phyloP scores from a whole-genome alignment of 2,329 filamentous ascomycete genomes.

The Neofusicoccum kwambonambiense region DNA sequence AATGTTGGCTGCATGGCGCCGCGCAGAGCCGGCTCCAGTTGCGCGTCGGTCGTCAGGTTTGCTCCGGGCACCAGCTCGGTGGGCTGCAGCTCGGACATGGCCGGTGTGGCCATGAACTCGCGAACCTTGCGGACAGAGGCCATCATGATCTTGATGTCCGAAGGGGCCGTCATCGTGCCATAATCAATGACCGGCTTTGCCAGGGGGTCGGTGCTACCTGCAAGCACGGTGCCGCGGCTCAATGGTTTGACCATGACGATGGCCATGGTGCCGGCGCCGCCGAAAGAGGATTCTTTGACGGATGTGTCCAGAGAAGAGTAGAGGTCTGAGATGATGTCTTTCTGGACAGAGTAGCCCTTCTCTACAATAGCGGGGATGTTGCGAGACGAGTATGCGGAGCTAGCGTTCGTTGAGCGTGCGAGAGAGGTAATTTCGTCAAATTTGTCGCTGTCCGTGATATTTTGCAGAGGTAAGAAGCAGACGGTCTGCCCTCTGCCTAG shows the following conservation, averaged over 20 bases:
- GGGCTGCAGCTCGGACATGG: slow-evolving; percentile 24
- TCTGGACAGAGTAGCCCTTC: not conserved
- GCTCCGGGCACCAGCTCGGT: slow-evolving; percentile 25
- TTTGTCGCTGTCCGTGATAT: not conserved
- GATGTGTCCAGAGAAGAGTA: not conserved
- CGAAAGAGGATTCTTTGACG: not conserved
- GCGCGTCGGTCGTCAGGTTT: slow-evolving; percentile 32
- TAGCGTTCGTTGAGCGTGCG: not conserved
- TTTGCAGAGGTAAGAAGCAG: not conserved
- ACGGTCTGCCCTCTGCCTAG: not conserved
- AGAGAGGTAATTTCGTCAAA: not conserved
- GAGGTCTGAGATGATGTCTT: not conserved
- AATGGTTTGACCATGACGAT: slow-evolving; percentile 22
- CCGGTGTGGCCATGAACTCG: slow-evolving; percentile 19
- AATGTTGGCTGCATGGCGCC: slow-evolving; percentile 21
- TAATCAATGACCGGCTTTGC: slow-evolving; percentile 15
- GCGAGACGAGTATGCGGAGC: not conserved
- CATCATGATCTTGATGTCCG: slow-evolving; percentile 24
- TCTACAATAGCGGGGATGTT: not conserved
- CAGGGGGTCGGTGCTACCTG: slow-evolving; percentile 15
- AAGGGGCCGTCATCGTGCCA: slow-evolving; percentile 26
- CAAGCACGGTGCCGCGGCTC: slow-evolving; percentile 26
- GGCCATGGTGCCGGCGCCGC: not conserved
- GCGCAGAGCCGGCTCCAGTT: slow-evolving; percentile 27
- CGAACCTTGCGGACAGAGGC: slow-evolving; percentile 26